Conservation (phyloP, 2,329 filamentous ascomycete genomes). For the Botrytis galanthina region DNA sequence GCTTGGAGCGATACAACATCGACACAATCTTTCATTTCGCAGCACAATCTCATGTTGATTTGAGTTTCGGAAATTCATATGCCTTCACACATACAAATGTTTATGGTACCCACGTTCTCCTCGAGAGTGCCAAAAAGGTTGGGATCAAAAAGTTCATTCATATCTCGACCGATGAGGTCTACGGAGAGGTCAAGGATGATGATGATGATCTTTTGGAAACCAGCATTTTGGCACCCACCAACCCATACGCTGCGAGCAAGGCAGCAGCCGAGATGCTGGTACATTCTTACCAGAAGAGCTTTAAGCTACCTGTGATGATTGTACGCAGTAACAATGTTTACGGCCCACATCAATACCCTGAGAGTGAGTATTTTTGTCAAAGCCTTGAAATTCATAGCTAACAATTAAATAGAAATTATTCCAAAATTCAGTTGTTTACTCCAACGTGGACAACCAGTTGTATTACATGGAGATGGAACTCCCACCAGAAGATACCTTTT, state of each 20-base stretch:
- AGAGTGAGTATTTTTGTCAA: slow-evolving; percentile 57
- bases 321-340: slow-evolving; percentile 84
- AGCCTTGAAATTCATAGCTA: slow-evolving; percentile 15
- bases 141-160: slow-evolving; percentile 74
- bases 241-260: slow-evolving; percentile 79
- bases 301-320: slow-evolving; percentile 76
- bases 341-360: slow-evolving; percentile 78
- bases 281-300: slow-evolving; percentile 82
- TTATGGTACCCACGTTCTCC: slow-evolving; percentile 76
- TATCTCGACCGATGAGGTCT: slow-evolving; percentile 82
- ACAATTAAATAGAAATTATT: slow-evolving; percentile 64
- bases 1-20: slow-evolving; percentile 67
- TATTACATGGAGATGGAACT: slow-evolving; percentile 73
- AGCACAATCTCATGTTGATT: slow-evolving; percentile 80
- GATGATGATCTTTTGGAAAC: slow-evolving; percentile 70
- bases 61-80: slow-evolving; percentile 81
- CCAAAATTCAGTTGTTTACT: slow-evolving; percentile 77
- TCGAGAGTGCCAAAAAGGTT: slow-evolving; percentile 73
- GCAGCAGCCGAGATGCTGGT: slow-evolving; percentile 82
- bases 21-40: slow-evolving; percentile 84
- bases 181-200: slow-evolving; percentile 73
- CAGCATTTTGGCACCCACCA: slow-evolving; percentile 74
- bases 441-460: slow-evolving; percentile 62
- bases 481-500: slow-evolving; percentile 75
- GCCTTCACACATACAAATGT: slow-evolving; percentile 80